Evolutionary conservation across 23 red algal genomes (phyloP).

Genomic region (Agarophyton chilense): DNA sequence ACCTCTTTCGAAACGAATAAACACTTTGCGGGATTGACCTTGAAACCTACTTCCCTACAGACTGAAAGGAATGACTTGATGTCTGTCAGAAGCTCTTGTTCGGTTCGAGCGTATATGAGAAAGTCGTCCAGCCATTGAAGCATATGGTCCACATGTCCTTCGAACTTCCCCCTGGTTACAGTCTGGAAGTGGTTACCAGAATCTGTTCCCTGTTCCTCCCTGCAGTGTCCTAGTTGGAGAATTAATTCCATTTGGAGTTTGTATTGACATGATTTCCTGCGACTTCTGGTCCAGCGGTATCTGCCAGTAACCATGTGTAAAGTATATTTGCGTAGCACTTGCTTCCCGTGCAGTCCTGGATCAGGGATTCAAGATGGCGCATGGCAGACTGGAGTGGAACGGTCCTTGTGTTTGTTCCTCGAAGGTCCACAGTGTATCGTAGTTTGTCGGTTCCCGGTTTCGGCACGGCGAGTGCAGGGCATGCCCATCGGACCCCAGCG

Average conservation of each 20-base stretch:
- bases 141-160: not conserved
- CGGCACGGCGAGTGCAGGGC: slow-evolving; percentile 43
- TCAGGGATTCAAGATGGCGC: slow-evolving; percentile 17
- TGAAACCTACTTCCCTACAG: slow-evolving; percentile 2
- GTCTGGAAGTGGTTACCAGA: slow-evolving; percentile 51
- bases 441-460: slow-evolving; percentile 34
- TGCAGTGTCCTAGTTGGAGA: slow-evolving; percentile 41
- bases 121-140: slow-evolving; percentile 61
- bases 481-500: not conserved
- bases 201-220: slow-evolving; percentile 5
- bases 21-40: slow-evolving; percentile 13
- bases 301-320: slow-evolving; percentile 49
- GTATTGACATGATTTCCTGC: slow-evolving; percentile 30
- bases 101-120: slow-evolving; percentile 2
- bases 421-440: slow-evolving; percentile 53
- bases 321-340: slow-evolving; percentile 27
- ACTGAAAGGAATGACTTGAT: not conserved
- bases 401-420: not conserved
- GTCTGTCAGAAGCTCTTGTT: not conserved
- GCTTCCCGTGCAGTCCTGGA: slow-evolving; percentile 9
- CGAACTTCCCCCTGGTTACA: not conserved
- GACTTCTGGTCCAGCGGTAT: slow-evolving; percentile 28
- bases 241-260: slow-evolving; percentile 19
- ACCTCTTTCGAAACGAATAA: not conserved
- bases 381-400: slow-evolving; percentile 15